phyloP scores from a whole-genome alignment of 805 yeast genomes.

The Saccharomycopsis sp. region DNA sequence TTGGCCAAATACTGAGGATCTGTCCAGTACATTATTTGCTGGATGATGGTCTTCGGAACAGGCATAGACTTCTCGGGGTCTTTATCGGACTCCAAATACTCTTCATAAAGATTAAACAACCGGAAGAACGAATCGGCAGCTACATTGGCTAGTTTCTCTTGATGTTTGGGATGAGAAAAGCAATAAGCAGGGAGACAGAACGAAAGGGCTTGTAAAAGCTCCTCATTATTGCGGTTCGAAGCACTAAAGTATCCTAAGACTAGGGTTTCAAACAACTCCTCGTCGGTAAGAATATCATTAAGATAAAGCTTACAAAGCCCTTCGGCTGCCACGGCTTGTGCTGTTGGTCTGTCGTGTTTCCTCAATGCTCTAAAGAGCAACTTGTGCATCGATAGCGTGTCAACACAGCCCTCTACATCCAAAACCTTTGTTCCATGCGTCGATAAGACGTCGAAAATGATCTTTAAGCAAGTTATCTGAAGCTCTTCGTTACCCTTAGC shows the following conservation, averaged over 20 bases:
- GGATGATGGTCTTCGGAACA: constrained; percentile 50
- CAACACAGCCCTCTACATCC: constrained; percentile 55
- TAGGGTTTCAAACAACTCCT: constrained; percentile 64
- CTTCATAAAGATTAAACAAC: constrained; percentile 39
- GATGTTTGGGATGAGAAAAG: constrained; percentile 68
- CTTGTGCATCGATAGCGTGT: constrained; percentile 59
- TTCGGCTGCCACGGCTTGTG: constrained; percentile 79
- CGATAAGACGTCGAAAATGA: constrained; percentile 71
- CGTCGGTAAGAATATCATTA: constrained; percentile 67
- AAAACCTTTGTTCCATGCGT: constrained; percentile 68
- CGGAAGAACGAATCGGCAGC: constrained; percentile 62
- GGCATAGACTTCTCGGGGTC: constrained; percentile 27
- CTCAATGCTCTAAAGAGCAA: constrained; percentile 62
- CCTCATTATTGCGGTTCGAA: constrained; percentile 50
- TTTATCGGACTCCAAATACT: constrained; percentile 33
- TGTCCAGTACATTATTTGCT: constrained; percentile 78
- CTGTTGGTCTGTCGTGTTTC: constrained; percentile 48
- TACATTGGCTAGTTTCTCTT: constrained; percentile 53
- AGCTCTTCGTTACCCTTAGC: constrained; percentile 60
- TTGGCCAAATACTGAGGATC: constrained; percentile 66
- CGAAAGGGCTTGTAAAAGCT: constrained; percentile 70
- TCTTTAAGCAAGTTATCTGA: constrained; percentile 56
- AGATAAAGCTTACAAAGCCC: constrained; percentile 78
- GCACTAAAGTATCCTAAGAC: constrained; percentile 74
- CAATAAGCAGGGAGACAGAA: constrained; percentile 88